Evolutionary conservation across 768 basidiomycete genomes (phyloP), one percentile per base, ranked within the genome.

Genomic region (Sistotremastrum niveocremeum): DNA sequence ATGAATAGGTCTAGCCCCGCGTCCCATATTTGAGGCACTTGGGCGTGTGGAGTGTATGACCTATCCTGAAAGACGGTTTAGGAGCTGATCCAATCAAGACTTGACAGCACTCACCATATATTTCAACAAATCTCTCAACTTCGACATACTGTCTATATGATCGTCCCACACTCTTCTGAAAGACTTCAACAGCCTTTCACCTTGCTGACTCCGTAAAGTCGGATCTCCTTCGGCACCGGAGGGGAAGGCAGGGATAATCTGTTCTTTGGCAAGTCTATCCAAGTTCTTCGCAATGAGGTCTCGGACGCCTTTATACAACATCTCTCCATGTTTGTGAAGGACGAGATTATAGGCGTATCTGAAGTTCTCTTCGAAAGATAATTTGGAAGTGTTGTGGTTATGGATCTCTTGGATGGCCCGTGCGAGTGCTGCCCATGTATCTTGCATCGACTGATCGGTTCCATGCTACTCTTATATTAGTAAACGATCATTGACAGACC

Each of bases 311-410:
- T 80, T 78, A 64, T 98, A 98, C 28, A 99, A 69, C 64, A 73
- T 76, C 47, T 82, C 80, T 3, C 89, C 90, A 45, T 82, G 74
- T 60, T 85, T 87, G 57, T 81, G 74, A 4, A 95, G 73, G 4
- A 95, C 91, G 75, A 98, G 79, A 59, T 91, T 90, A 65, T 95
- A 95, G 12, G 83, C 89, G 60, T 84, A 90, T 38, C 94, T 76
- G 60, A 95, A 89, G 53, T 89, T 87, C 65, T 93, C 91, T 60
- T 98, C 88, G 54, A 84, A 93, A 20, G 83, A 85, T 34, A 99
- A 75, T 55, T 79, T 81, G 42, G 79, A 76, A 3, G 90, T 88
- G 61, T 94, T 89, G 63, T 94, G 88, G 54, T 87, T 83, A 60
- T 94, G 89, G 44, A 99, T 97, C 69, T 94, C 89, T 48, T 78